Evolutionary conservation across 345 rosid species (phyloP), one percentile per base, ranked within the genome.

Genomic region (Bretschneidera sinensis): DNA sequence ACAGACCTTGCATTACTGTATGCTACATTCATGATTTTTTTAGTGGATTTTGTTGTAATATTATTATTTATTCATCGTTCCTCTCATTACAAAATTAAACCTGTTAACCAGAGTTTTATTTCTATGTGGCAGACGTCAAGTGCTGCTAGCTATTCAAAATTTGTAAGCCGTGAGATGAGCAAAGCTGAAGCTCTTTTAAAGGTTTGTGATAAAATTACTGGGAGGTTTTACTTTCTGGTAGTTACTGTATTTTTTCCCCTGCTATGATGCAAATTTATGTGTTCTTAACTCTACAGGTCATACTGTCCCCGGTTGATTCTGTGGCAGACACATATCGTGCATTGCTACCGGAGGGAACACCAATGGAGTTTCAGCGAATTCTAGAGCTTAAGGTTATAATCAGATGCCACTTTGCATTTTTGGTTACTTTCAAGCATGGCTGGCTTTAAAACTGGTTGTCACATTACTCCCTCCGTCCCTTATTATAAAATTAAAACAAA

Each of bases 141-240:
- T 65, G 95, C 97, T 78, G 86, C 95, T 34, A 87, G 89, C 74
- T 94, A 90, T 71, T 80, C 91, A 8, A 90, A 88, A 83, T 94
- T 94, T 69, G 95, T 94, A 48, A 94, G 92, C 78, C 92, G 97
- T 63, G 97, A 90, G 83, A 94, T 94, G 99, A 90, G 99, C 84
- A 88, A 89, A 85, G 99, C 97, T 61, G 99, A 94, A 86, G 97
- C 99, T 67, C 95, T 94, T 63, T 78, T 94, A 60, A 94, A 94
- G 97, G 96, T 88, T 63, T 54, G 72, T 60, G n/a, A 58, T 55
- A 49, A 57, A 56, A 18, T 54, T 66, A 15, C 2, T 60, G 54
- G 31, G 21, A 28, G 45, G 7, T 39, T 48, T 52, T 55, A 17
- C 56, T 22, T 50, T 60, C 54, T 66, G 48, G 21, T n/a, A n/a